Conservation (phyloP, 345 rosid species). For the Capsella bursapastoris region DNA sequence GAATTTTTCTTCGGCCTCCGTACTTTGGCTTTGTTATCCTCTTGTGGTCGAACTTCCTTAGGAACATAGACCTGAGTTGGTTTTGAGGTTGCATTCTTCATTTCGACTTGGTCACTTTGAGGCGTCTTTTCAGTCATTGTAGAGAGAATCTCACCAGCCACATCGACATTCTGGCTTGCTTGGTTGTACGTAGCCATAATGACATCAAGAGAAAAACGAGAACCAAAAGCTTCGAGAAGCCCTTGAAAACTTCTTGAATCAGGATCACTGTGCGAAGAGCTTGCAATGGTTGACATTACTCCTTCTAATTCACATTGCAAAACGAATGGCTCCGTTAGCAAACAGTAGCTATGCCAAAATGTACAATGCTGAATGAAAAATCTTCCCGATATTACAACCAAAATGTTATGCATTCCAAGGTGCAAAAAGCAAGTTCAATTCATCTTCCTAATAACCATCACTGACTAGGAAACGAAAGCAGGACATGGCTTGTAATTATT, state of each 20-base stretch:
- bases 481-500: conserved; percentile 26
- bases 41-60: conserved; percentile 24
- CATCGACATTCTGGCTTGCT: conserved; percentile 44
- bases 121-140: conserved; percentile 40
- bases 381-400: conserved; percentile 24
- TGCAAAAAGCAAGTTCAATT: not conserved
- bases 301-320: conserved; percentile 23
- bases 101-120: conserved; percentile 20
- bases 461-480: conserved; percentile 10
- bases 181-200: conserved; percentile 52
- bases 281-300: conserved; percentile 41
- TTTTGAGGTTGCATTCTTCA: conserved; percentile 28
- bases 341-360: not conserved
- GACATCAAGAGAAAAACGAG: conserved; percentile 55
- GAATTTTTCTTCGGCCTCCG: conserved; percentile 44
- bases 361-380: conserved; percentile 18
- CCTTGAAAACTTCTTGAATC: conserved; percentile 47
- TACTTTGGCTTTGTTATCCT: conserved; percentile 36
- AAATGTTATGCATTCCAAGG: conserved; percentile 21
- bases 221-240: conserved; percentile 55
- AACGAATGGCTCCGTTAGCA: conserved; percentile 13
- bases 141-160: conserved; percentile 55
- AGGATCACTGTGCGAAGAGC: conserved; percentile 39
- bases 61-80: conserved; percentile 34
- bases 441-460: conserved; percentile 15